Percentiles rank a stretch among this genome's conserved stretches.
Evolutionary conservation across 2,329 filamentous ascomycete species (phyloP).

Genomic region (Raffaelea arxii): DNA sequence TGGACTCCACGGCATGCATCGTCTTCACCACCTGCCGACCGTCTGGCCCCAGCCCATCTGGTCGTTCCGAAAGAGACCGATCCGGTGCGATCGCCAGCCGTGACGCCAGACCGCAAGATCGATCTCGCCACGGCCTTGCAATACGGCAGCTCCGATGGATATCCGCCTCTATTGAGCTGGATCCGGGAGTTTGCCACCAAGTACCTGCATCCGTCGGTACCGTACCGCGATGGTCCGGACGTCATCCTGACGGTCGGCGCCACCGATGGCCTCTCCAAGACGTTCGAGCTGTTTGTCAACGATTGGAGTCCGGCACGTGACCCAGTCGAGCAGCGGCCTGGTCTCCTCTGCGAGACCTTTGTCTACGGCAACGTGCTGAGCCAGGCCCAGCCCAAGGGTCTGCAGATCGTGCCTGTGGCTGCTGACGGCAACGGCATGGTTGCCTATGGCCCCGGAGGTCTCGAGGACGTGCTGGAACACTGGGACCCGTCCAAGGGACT

Average conservation of each 20-base stretch:
- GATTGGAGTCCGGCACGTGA: conserved; percentile 59
- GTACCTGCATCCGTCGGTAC: conserved; percentile 70
- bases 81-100: too few relatives aligned
- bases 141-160: conserved; percentile 76
- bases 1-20: conserved; percentile 54
- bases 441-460: conserved; percentile 60
- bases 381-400: conserved; percentile 54
- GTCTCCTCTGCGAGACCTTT: conserved; percentile 69
- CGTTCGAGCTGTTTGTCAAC: conserved; percentile 65
- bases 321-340: conserved; percentile 60
- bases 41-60: conserved; percentile 39
- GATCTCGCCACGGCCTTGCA: conserved; percentile 76
- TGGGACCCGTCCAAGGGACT: conserved; percentile 71
- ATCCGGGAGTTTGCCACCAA: conserved; percentile 68
- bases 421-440: conserved; percentile 75
- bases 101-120: conserved; percentile 58
- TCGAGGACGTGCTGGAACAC: conserved; percentile 68
- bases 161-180: conserved; percentile 69
- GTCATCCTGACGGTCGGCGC: conserved; percentile 71
- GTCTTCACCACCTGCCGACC: conserved; percentile 16
- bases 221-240: conserved; percentile 67
- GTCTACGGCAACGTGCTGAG: conserved; percentile 70
- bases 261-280: conserved; percentile 78
- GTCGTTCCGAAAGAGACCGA: conserved; percentile 57
- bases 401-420: conserved; percentile 64